Evolutionary conservation across 257 asterid genomes (phyloP), one percentile per base, ranked within the genome.

Genomic region (Pogostemon cablin): DNA sequence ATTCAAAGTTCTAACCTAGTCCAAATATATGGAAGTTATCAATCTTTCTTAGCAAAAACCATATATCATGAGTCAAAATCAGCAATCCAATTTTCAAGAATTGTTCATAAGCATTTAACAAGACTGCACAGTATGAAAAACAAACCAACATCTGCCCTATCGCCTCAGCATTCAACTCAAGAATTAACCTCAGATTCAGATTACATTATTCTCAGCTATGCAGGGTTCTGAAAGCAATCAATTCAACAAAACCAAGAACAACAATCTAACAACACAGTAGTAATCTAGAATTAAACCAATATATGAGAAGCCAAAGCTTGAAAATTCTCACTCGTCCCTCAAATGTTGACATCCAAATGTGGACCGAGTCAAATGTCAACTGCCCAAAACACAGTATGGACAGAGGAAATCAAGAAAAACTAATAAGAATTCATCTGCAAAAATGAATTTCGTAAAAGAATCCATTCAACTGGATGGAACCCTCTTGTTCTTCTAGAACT

Each of bases 301-400:
- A 62, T 68, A 73, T n/a, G 41, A 20, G 58, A 62, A 9, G 43
- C 67, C 20, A 62, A 42, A 48, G 42, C 25, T 37, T 17, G 55
- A 44, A 75, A 70, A 61, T 8, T 10, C 43, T 25, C 43, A 64
- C 32, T 17, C 32, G 9, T 64, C 9, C 35, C 9, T 48, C 74
- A 52, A 71, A 62, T 43, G 69, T 35, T 12, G 70, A 65, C 72
- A 50, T 67, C 60, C 71, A 53, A 75, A 69, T 17, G 70, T 49
- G 25, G 71, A 65, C 68, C 49, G 39, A 6, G 52, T 32, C 62
- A 69, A 55, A 65, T 8, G 50, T 46, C 62, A 48, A 43, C 62
- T 47, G 60, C 68, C 52, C 61, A 60, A 10, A 44, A 61, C 17
- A n/a, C 42, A 63, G 63, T 63, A 44, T 15, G 4, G 8, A 6